A percentile compares a stretch with the other conserved stretches of the same genome.
Conservation (phyloP, 2,329 filamentous ascomycete species). For the Diaporthe sp. region DNA sequence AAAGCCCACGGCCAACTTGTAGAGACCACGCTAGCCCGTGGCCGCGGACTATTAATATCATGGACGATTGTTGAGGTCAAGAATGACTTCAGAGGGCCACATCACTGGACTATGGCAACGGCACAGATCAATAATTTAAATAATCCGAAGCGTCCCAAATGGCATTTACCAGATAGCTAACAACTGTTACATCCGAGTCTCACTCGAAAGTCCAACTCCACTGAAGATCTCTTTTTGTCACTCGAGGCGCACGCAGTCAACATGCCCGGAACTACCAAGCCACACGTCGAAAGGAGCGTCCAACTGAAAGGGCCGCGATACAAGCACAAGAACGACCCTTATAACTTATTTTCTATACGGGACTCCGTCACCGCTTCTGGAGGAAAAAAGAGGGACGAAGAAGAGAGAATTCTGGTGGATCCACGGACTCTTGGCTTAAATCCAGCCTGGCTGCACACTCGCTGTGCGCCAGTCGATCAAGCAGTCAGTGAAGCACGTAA, state of each 20-base stretch:
- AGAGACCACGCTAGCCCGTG: neutral
- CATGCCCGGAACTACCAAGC: too few species aligned
- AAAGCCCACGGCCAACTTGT: neutral
- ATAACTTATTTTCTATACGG: neutral
- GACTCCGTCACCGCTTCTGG: neutral
- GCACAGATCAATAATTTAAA: neutral
- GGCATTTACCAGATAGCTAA: too few species aligned
- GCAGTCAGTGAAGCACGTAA: neutral
- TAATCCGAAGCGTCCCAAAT: too few species aligned
- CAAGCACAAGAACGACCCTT: neutral
- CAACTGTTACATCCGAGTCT: too few species aligned
- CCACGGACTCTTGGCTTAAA: neutral
- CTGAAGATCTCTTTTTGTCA: neutral
- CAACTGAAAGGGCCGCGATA: neutral
- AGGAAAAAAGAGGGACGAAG: neutral
- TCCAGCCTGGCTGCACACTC: fast-evolving
- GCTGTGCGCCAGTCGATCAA: fast-evolving
- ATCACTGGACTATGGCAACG: too few species aligned
- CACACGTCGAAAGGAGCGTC: too few species aligned
- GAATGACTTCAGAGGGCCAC: too few species aligned
- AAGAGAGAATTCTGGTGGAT: neutral
- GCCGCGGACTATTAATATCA: neutral
- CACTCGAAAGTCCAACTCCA: too few species aligned
- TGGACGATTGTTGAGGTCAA: neutral
- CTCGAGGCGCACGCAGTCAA: neutral